Conservation (phyloP, 805 yeast genomes). For the Saccharomycopsis synnaedendra region DNA sequence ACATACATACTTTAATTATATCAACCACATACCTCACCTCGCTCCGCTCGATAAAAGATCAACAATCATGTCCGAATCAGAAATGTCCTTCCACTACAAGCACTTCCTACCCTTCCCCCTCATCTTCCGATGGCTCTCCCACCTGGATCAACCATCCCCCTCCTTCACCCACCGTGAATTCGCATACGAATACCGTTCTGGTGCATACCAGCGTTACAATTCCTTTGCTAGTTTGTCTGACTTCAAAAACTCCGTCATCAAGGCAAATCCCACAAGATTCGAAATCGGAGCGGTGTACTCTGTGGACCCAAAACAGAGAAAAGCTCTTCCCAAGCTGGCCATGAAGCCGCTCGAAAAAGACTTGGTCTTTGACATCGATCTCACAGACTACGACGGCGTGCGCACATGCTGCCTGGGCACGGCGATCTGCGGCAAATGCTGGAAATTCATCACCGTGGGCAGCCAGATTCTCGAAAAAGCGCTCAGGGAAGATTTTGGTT, state of each 20-base stretch:
- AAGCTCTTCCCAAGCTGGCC: constrained; percentile 59
- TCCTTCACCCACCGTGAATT: constrained; percentile 87
- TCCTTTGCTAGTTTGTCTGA: constrained; percentile 59
- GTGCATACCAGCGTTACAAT: constrained; percentile 84
- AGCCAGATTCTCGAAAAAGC: constrained; percentile 62
- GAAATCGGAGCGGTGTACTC: constrained; percentile 91
- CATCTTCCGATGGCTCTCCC: constrained; percentile 84
- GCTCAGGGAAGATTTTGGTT: constrained; percentile 81
- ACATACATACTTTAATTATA: no score
- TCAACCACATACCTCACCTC: no score
- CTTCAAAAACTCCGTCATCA: constrained; percentile 65
- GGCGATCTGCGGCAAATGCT: constrained; percentile 76
- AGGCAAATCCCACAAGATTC: constrained; percentile 76
- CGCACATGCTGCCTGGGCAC: constrained; percentile 91
- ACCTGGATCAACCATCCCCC: constrained; percentile 45
- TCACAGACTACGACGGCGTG: constrained; percentile 89
- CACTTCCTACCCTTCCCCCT: constrained; percentile 64
- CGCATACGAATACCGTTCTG: constrained; percentile 81
- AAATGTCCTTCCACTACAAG: constrained; percentile 64
- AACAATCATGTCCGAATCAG: constrained; percentile 36
- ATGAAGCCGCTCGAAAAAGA: constrained; percentile 80
- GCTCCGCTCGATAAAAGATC: background rate
- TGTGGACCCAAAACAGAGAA: constrained; percentile 79
- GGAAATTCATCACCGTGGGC: constrained; percentile 87
- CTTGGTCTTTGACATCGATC: constrained; percentile 91